These are phyloP conservation scores for Nigrospora sphaerica DNA, from an alignment of 2,329 filamentous ascomycete species.

Conservation along the genomic window DNA sequence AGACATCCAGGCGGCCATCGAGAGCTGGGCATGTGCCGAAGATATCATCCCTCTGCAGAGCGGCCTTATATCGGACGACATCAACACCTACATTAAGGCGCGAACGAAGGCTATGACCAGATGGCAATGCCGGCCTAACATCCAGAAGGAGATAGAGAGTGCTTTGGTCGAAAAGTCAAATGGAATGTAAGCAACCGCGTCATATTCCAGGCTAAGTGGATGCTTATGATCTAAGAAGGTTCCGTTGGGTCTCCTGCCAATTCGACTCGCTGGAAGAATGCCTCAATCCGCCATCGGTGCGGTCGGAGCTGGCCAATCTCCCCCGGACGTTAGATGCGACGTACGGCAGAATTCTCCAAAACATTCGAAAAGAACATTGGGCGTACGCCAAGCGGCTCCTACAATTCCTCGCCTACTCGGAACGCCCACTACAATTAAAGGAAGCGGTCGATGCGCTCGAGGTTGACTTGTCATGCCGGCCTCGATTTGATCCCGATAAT, in stretches of 20 bases:
- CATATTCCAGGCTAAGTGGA: not conserved
- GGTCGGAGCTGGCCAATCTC: constrained; percentile 2
- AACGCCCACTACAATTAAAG: constrained; percentile 15
- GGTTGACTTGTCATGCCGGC: constrained; percentile 11
- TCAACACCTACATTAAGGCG: constrained; percentile 13
- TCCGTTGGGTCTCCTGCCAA: constrained; percentile 13
- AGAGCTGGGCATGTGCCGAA: constrained; percentile 3
- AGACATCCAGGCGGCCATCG: constrained; percentile 13
- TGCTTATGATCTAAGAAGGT: constrained; percentile 9
- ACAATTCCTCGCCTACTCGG: constrained; percentile 14
- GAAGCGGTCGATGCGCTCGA: constrained; percentile 20
- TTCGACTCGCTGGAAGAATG: constrained; percentile 13
- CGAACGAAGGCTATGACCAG: constrained; percentile 14
- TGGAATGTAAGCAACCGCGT: constrained; percentile 18
- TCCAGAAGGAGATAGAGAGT: constrained; percentile 13
- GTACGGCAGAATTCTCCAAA: constrained; percentile 9
- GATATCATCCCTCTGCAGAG: constrained; percentile 14
- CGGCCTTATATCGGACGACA: constrained; percentile 15
- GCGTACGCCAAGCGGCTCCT: constrained; percentile 6
- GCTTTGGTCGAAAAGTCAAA: constrained; percentile 13
- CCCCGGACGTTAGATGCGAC: constrained; percentile 11
- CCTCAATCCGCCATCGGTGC: not conserved
- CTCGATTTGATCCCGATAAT: constrained; percentile 15
- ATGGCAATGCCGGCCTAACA: constrained; percentile 12
- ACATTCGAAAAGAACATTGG: not conserved